phyloP scores from a whole-genome alignment of 116 monocot species.

The Thalassia testudinum region DNA sequence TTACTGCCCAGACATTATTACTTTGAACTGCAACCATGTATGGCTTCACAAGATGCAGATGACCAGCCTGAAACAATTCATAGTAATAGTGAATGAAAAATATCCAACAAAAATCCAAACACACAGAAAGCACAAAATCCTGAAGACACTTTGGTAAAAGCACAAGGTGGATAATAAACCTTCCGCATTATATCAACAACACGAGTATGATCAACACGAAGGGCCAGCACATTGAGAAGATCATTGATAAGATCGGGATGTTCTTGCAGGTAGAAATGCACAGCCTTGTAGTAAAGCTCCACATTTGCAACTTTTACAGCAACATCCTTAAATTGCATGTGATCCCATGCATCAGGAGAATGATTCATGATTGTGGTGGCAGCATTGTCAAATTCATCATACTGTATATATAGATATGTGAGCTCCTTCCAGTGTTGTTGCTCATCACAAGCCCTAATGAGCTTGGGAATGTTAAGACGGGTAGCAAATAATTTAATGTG shows the following conservation, averaged over 20 bases:
- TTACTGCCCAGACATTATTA: conserved; percentile 67
- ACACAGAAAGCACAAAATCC: background rate
- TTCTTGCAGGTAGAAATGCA: conserved; percentile 80
- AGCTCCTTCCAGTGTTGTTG: conserved; percentile 99
- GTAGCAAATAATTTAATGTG: conserved; percentile 91
- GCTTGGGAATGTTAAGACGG: conserved; percentile 45
- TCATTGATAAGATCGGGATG: conserved; percentile 98
- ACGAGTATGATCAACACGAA: conserved; percentile 94
- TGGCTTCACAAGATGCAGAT: conserved; percentile 88
- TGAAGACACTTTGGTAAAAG: background rate
- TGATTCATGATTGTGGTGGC: conserved; percentile 97
- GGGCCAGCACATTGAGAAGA: conserved; percentile 89
- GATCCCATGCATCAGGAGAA: conserved; percentile 61
- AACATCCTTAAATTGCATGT: conserved; percentile 99
- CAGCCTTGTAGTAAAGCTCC: conserved; percentile 97
- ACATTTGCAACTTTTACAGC: conserved; percentile 91
- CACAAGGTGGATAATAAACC: conserved; percentile 22
- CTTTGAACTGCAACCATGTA: conserved; percentile 99
- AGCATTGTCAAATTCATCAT: conserved; percentile 99
- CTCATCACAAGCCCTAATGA: conserved; percentile 89
- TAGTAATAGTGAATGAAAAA: background rate
- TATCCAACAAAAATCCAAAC: too few species aligned
- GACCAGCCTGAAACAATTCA: conserved; percentile 51
- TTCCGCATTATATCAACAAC: conserved; percentile 98
- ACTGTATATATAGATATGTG: conserved; percentile 92